Evolutionary conservation across 352 stramenopile species (phyloP).

Genomic region (Globisporangium nodosum): DNA sequence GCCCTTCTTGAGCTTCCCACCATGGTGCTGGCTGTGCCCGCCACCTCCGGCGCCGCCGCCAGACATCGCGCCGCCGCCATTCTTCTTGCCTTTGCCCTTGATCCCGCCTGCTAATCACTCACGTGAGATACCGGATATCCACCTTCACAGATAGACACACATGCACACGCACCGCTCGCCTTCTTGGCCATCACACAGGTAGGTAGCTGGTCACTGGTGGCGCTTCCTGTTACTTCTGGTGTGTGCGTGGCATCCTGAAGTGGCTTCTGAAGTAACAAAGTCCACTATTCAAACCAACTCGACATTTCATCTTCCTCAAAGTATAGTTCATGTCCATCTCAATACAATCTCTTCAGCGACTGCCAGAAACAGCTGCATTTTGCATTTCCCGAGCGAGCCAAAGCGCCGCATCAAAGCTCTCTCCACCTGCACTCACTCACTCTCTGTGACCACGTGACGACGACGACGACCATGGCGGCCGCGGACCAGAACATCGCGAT

Average conservation of each 20-base stretch:
- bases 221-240: constrained; percentile 4
- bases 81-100: constrained; percentile 19
- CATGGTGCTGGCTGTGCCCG: constrained; percentile 7
- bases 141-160: not conserved
- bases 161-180: constrained; percentile 18
- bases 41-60: not conserved
- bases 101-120: constrained; percentile 3
- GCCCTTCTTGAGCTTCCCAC: constrained; percentile 48
- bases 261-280: not conserved
- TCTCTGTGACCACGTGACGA: too few species aligned
- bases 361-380: too few species aligned
- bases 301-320: too few species aligned
- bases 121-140: too few species aligned
- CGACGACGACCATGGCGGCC: constrained; percentile 38
- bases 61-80: constrained; percentile 2
- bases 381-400: not conserved
- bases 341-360: too few species aligned
- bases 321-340: too few species aligned
- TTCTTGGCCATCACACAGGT: constrained; percentile 46
- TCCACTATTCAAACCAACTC: too few species aligned
- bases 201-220: constrained; percentile 4
- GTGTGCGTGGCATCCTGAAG: not conserved
- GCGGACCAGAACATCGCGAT: constrained; percentile 90
- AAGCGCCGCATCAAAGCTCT: not conserved
- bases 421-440: too few species aligned